Percentiles rank a stretch among this genome's conserved stretches.
phyloP scores from a whole-genome alignment of 192 early-diverging fungal species.

The Umbelopsis ramanniana region DNA sequence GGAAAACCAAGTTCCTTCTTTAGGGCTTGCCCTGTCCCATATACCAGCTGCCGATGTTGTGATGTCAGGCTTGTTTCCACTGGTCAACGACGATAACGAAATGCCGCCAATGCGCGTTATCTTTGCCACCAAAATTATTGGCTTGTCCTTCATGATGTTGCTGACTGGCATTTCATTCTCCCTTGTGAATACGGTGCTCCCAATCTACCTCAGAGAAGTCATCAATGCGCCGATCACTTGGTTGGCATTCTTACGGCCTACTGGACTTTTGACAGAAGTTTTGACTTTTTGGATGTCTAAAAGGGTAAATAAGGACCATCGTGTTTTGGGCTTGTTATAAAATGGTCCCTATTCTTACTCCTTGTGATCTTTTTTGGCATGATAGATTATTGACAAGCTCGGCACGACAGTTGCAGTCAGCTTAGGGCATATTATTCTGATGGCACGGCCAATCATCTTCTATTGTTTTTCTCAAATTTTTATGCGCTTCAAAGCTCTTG shows the following conservation, averaged over 20 bases:
- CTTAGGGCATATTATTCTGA: neutral
- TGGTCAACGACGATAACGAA: constrained; percentile 8
- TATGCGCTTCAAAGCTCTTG: neutral
- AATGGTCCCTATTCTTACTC: neutral
- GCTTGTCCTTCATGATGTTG: neutral
- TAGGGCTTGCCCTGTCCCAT: neutral
- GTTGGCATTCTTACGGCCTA: neutral
- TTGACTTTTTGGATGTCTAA: constrained; percentile 20
- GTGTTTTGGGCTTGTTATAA: neutral
- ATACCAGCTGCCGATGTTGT: constrained; percentile 15
- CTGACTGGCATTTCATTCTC: neutral
- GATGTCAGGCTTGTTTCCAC: constrained; percentile 13
- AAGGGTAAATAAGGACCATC: neutral
- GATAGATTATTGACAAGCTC: neutral
- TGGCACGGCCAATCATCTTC: constrained; percentile 2
- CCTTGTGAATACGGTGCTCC: neutral
- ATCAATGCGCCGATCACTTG: neutral
- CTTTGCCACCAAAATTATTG: neutral
- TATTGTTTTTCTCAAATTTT: neutral
- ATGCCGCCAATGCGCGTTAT: neutral
- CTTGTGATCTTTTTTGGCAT: neutral
- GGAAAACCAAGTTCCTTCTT: neutral
- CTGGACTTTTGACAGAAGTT: neutral
- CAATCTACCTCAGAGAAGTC: neutral
- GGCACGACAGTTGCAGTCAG: neutral